Conservation (phyloP, 2,329 filamentous ascomycete species). For the Xylaria arbuscula region DNA sequence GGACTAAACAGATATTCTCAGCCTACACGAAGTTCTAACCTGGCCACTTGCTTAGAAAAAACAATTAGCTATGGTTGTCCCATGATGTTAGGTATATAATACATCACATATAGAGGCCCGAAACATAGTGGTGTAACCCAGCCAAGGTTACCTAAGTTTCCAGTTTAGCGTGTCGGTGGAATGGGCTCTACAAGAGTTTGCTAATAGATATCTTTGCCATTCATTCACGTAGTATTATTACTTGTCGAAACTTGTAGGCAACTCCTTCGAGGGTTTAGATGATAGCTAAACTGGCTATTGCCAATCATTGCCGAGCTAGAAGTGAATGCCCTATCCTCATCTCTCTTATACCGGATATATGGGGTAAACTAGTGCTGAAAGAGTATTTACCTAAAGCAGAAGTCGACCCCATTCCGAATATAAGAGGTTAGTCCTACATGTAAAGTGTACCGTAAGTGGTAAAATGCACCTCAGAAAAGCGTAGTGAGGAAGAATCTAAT, state of each 20-base stretch:
- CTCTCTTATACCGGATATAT: background rate
- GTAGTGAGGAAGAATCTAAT: background rate
- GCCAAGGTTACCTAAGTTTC: background rate
- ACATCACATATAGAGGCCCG: too few relatives aligned
- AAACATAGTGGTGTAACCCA: background rate
- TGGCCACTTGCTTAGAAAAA: too few relatives aligned
- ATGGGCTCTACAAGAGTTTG: too few relatives aligned
- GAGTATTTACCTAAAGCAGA: conserved; percentile 4
- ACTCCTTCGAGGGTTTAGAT: background rate
- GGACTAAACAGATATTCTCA: too few relatives aligned
- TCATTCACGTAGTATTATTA: background rate
- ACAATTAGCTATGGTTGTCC: too few relatives aligned
- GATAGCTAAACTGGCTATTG: too few relatives aligned
- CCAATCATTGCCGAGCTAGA: background rate
- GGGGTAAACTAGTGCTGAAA: background rate
- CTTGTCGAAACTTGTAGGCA: background rate
- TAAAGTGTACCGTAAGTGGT: background rate
- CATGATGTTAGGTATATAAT: too few relatives aligned
- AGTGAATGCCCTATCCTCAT: background rate
- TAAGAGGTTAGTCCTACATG: background rate
- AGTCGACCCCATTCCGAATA: background rate
- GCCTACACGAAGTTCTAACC: too few relatives aligned
- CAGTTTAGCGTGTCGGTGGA: background rate
- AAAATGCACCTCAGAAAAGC: background rate
- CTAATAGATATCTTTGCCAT: background rate